A percentile compares a stretch with the other conserved stretches of the same genome.
Conservation (phyloP, 2,329 filamentous ascomycete species). For the Colletotrichum sojae region DNA sequence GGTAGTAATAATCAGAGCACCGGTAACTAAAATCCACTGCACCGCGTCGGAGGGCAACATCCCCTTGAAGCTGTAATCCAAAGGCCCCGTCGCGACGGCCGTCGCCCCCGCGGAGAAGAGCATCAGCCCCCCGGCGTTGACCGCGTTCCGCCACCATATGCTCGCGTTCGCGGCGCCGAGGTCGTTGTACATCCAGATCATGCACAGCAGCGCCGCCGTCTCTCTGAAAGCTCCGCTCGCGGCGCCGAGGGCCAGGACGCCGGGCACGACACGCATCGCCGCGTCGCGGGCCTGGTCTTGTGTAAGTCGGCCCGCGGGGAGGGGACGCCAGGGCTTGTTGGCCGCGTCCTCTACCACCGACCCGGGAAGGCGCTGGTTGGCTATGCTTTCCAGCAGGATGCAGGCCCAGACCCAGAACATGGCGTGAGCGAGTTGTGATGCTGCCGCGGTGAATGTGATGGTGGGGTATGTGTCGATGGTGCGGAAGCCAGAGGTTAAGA, state of each 20-base stretch:
- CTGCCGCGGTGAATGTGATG: not conserved
- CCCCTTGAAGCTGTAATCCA: conserved; percentile 1
- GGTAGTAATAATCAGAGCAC: not conserved
- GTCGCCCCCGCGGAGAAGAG: not conserved
- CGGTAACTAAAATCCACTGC: not conserved
- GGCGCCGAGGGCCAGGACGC: conserved; percentile 41
- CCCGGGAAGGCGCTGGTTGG: conserved; percentile 53
- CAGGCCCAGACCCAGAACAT: not conserved
- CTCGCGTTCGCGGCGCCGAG: conserved; percentile 49
- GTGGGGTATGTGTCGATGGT: not conserved
- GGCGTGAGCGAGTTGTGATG: not conserved
- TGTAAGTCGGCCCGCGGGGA: conserved; percentile 48
- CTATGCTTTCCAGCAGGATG: conserved; percentile 42
- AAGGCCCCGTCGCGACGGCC: not conserved
- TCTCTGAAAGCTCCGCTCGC: conserved; percentile 43
- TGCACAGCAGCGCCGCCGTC: conserved; percentile 49
- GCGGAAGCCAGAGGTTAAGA: conserved; percentile 13
- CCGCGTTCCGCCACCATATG: conserved; percentile 40
- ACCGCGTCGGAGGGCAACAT: not conserved
- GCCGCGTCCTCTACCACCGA: conserved; percentile 54
- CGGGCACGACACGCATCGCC: conserved; percentile 45
- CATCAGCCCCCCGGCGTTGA: not conserved
- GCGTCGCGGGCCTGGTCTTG: conserved; percentile 42
- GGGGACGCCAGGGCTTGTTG: conserved; percentile 57
- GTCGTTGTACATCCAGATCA: conserved; percentile 59